Conservation (phyloP, 345 rosid genomes). For the Angophora floribunda region DNA sequence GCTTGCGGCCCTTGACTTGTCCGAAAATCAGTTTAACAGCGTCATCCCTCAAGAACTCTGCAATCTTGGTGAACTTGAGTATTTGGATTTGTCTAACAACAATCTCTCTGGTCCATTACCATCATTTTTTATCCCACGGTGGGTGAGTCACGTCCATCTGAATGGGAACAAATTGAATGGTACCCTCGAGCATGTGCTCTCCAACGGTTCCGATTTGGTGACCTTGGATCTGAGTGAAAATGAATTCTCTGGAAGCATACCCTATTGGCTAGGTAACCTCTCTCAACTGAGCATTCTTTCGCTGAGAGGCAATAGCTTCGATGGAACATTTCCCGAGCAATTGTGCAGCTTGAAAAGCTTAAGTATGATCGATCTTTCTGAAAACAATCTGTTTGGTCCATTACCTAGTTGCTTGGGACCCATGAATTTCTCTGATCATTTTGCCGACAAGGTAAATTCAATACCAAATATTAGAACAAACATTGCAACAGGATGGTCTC, state of each 20-base stretch:
- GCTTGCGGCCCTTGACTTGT: accelerated
- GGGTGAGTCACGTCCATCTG: accelerated
- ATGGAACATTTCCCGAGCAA: background rate
- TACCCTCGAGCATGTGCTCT: background rate
- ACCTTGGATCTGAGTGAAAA: background rate
- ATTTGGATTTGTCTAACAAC: background rate
- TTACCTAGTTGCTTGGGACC: background rate
- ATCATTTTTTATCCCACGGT: background rate
- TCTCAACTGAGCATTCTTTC: background rate
- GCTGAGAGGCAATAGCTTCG: background rate
- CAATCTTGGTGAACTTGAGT: accelerated
- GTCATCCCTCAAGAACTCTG: background rate
- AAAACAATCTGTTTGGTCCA: background rate
- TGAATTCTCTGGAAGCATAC: background rate
- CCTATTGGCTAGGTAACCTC: background rate
- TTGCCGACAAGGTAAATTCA: accelerated
- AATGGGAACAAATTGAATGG: background rate
- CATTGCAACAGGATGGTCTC: accelerated
- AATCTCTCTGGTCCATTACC: background rate
- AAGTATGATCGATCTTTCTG: background rate
- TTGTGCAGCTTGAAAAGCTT: background rate
- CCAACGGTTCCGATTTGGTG: background rate
- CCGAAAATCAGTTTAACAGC: accelerated
- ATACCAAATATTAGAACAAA: accelerated
- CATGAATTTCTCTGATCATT: background rate